Evolutionary conservation across 75 land plant genomes (phyloP).

Genomic region (Cryptomeria japonica): DNA sequence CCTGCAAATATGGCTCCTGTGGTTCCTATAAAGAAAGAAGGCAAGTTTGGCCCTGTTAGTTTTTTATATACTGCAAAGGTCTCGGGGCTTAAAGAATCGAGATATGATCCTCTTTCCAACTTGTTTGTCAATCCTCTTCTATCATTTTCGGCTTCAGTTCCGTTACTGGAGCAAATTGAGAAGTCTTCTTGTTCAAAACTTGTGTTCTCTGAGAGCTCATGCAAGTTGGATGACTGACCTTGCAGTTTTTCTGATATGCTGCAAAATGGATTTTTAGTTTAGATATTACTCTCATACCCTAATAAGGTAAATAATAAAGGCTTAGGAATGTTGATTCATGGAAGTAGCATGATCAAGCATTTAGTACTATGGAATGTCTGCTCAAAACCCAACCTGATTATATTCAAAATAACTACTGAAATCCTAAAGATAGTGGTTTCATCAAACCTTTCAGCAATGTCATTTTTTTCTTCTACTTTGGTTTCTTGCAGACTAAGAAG

Average conservation of each 20-base stretch:
- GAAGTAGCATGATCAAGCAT: too few species aligned
- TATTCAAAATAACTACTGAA: not conserved
- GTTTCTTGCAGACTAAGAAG: not conserved
- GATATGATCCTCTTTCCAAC: not conserved
- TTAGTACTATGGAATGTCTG: too few species aligned
- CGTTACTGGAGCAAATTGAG: not conserved
- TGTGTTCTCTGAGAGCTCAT: not conserved
- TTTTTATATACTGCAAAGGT: not conserved
- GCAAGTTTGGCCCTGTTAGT: constrained; percentile 20
- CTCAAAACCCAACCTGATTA: not conserved
- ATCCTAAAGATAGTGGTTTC: not conserved
- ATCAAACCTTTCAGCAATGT: not conserved
- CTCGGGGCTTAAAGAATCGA: not conserved
- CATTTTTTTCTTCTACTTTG: not conserved
- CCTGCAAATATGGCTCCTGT: constrained; percentile 20
- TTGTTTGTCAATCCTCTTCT: not conserved
- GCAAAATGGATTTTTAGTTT: not conserved
- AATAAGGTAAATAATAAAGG: too few species aligned
- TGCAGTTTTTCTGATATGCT: not conserved
- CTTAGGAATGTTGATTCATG: not conserved
- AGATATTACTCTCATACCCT: not conserved
- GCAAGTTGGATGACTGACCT: not conserved
- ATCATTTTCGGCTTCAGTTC: not conserved
- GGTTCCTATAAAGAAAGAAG: constrained; percentile 15
- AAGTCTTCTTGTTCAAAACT: not conserved